Evolutionary conservation across 352 stramenopile species (phyloP).

Genomic region (Phytopythium vexans): DNA sequence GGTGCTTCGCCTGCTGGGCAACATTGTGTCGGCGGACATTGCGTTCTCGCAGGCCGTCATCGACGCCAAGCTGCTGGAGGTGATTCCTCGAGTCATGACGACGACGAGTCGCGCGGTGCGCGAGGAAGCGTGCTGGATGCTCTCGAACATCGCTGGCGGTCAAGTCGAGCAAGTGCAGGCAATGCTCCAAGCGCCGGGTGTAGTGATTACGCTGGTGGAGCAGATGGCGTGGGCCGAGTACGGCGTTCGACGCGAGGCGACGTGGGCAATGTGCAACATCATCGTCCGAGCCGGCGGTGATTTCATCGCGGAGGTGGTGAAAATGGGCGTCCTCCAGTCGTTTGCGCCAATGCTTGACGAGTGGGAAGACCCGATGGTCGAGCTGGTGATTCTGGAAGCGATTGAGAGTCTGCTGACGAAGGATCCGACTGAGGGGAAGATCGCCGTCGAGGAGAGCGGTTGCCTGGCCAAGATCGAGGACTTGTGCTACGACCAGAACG

Average conservation of each 20-base stretch:
- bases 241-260: constrained; percentile 79
- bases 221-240: constrained; percentile 88
- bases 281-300: constrained; percentile 64
- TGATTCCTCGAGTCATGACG: constrained; percentile 80
- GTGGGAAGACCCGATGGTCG: constrained; percentile 82
- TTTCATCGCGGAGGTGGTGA: constrained; percentile 62
- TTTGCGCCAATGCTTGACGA: constrained; percentile 77
- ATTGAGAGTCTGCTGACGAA: constrained; percentile 74
- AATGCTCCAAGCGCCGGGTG: constrained; percentile 67
- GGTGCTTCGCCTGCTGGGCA: constrained; percentile 70
- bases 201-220: constrained; percentile 65
- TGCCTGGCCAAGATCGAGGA: constrained; percentile 79
- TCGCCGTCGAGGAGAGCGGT: constrained; percentile 77
- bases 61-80: constrained; percentile 72
- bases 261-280: constrained; percentile 86
- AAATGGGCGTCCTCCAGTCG: constrained; percentile 68
- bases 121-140: constrained; percentile 86
- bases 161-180: constrained; percentile 71
- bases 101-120: constrained; percentile 76
- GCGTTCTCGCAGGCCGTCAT: constrained; percentile 73
- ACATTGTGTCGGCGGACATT: constrained; percentile 82
- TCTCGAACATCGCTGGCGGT: constrained; percentile 80
- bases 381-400: constrained; percentile 82
- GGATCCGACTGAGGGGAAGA: constrained; percentile 47
- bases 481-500: constrained; percentile 79